Base-by-base conservation (phyloP, 148 eudicot species). In the Vaccinium corymbosum region DNA sequence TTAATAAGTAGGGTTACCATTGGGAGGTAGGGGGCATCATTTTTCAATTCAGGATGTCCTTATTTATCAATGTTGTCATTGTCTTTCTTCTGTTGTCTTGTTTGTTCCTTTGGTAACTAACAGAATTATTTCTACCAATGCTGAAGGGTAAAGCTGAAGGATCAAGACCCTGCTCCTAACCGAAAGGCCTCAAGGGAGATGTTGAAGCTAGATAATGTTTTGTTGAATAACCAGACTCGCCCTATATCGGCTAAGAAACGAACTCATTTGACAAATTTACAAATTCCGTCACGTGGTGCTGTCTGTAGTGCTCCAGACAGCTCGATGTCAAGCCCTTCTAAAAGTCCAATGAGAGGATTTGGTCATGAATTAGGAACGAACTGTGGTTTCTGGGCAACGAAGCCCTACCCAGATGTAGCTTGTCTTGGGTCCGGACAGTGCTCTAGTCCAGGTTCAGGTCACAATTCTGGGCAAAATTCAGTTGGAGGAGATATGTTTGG, bases 381-480 rank as follows among this genome's bases (percentile, higher is more conserved):
- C 72, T 5, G 82, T 7, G 85, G 82, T 85, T 64, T 82, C 68
- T 85, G 81, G 85, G 79, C 82, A 17, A 82, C 85, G 66, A 85
- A 84, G 76, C 86, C 84, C 22, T 85, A 38, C 80, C 66, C 88
- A 66, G 87, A 86, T 56, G 17, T 48, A 78, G 27, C 82, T 70
- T 71, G 72, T 48, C 83, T 83, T 72, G 88, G 88, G 25, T 83
- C 88, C 6, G 88, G 88, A 59, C 88, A 80, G 19, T 85, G 88
- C 73, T 86, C 90, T 42, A 85, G 86, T 86, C 90, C 88, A 83
- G 86, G 90, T 32, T 88, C 90, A 61, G 76, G 85, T 53, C 85
- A 84, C 76, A 88, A 86, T 50, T 86, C 90, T 20, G 84, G 90
- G 27, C 85, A 84, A 25, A 88, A 88, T 84, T 88, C 90, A 76